These are phyloP conservation scores for Setomelanomma holmii DNA, from an alignment of 2,329 filamentous ascomycete species.

Conservation along the genomic window DNA sequence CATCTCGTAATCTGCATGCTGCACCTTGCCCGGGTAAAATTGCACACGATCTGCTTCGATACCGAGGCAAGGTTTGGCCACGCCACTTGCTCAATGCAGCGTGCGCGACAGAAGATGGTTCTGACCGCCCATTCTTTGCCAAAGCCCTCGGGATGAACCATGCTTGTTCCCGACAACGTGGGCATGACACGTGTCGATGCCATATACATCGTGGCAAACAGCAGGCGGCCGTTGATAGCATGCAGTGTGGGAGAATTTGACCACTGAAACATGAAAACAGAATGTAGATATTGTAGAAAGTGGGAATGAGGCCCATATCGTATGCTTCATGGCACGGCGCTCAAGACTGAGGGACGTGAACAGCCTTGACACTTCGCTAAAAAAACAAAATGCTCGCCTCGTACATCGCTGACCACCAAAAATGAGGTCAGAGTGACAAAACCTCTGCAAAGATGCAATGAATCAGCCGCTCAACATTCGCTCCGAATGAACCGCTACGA, in stretches of 20 bases:
- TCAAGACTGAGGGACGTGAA: slow-evolving; percentile 2
- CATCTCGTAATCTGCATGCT: slow-evolving; percentile 3
- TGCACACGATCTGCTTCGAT: slow-evolving; percentile 3
- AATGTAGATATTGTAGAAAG: neutral
- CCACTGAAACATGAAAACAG: neutral
- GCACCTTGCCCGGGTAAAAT: neutral
- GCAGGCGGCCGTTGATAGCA: too few relatives aligned
- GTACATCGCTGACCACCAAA: slow-evolving; percentile 1
- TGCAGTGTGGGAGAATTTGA: too few relatives aligned
- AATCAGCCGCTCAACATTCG: neutral
- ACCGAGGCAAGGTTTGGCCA: neutral
- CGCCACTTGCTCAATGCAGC: neutral
- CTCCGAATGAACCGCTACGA: neutral
- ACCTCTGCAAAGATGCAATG: neutral
- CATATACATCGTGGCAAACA: slow-evolving; percentile 12
- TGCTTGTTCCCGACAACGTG: slow-evolving; percentile 11
- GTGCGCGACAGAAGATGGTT: neutral
- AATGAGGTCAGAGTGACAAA: slow-evolving; percentile 1
- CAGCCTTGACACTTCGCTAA: slow-evolving; percentile 17
- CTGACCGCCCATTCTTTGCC: slow-evolving; percentile 9
- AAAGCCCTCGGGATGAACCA: slow-evolving; percentile 1
- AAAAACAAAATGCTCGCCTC: slow-evolving; percentile 9
- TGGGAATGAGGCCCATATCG: slow-evolving; percentile 28
- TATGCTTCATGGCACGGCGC: slow-evolving; percentile 32
- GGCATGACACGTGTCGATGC: slow-evolving; percentile 26